Conservation (phyloP, 2,329 filamentous ascomycete species). For the Aspergillus ibericus region DNA sequence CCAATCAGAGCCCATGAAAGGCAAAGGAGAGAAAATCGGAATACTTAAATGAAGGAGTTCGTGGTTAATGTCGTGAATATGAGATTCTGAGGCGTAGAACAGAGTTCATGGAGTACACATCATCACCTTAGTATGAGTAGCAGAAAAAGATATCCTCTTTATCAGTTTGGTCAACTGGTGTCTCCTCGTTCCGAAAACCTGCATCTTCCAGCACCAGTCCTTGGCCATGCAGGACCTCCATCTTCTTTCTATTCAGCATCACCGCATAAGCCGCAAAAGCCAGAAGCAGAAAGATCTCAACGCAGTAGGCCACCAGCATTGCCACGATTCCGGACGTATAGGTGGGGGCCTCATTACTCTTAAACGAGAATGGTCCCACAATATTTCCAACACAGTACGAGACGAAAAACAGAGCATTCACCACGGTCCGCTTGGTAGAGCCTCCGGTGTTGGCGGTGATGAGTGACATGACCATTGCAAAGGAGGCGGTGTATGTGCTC, state of each 20-base stretch:
- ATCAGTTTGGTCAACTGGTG: background rate
- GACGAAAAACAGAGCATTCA: slow-evolving; percentile 17
- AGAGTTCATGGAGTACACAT: too few relatives aligned
- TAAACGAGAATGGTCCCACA: slow-evolving; percentile 19
- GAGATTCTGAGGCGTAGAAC: too few relatives aligned
- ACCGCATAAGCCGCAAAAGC: background rate
- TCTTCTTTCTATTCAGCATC: background rate
- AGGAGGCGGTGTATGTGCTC: background rate
- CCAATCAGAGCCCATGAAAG: too few relatives aligned
- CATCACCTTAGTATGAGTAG: background rate
- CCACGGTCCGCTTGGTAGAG: slow-evolving; percentile 17
- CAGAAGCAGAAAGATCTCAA: background rate
- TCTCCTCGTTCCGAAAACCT: background rate
- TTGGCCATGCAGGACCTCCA: too few relatives aligned
- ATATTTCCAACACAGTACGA: slow-evolving; percentile 21
- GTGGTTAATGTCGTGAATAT: too few relatives aligned
- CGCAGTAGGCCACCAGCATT: background rate
- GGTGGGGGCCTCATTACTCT: slow-evolving; percentile 12
- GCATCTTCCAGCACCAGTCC: too few relatives aligned
- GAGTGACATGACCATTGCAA: background rate
- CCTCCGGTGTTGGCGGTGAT: slow-evolving; percentile 9
- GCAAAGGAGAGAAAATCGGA: too few relatives aligned
- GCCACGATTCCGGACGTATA: slow-evolving; percentile 4
- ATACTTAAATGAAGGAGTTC: too few relatives aligned
- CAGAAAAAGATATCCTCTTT: background rate